These are phyloP conservation scores for Leccinum fibrillosum DNA, from an alignment of 768 basidiomycete species.

Conservation along the genomic window DNA sequence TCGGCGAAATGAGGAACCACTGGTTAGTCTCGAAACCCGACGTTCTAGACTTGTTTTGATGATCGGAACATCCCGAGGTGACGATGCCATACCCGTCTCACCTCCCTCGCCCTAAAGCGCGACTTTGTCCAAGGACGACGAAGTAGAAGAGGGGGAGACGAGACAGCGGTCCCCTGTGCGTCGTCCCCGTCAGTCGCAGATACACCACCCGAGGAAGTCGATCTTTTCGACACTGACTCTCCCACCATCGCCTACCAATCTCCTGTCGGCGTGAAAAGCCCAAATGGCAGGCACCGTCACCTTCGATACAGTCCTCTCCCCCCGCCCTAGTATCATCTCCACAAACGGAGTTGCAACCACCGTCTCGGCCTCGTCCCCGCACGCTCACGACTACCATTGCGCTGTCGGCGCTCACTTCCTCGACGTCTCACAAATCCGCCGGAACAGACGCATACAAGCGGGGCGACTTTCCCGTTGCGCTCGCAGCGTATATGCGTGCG, in stretches of 20 bases:
- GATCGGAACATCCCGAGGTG: too few species aligned
- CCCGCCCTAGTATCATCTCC: background rate
- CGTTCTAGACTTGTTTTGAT: too few species aligned
- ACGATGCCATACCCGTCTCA: too few species aligned
- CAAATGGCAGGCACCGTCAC: slow-evolving; percentile 16
- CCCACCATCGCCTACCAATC: slow-evolving; percentile 40
- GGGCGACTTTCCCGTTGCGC: slow-evolving; percentile 72
- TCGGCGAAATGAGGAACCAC: too few species aligned
- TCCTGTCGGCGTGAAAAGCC: slow-evolving; percentile 37
- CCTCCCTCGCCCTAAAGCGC: too few species aligned
- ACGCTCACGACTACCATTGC: slow-evolving; percentile 27
- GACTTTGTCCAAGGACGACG: too few species aligned
- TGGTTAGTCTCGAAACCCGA: too few species aligned
- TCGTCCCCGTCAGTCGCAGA: too few species aligned
- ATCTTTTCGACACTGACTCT: too few species aligned
- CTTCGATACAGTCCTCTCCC: background rate
- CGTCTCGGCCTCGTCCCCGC: background rate
- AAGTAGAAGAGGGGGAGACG: too few species aligned
- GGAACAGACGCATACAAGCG: slow-evolving; percentile 68
- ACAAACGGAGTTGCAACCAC: background rate
- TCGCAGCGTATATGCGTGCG: slow-evolving; percentile 67
- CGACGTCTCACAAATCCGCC: slow-evolving; percentile 54
- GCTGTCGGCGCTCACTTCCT: slow-evolving; percentile 46
- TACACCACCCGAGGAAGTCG: too few species aligned
- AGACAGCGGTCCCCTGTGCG: too few species aligned